Base-by-base conservation (phyloP, 2,329 filamentous ascomycete species). In the Colletotrichum ledebouriae region DNA sequence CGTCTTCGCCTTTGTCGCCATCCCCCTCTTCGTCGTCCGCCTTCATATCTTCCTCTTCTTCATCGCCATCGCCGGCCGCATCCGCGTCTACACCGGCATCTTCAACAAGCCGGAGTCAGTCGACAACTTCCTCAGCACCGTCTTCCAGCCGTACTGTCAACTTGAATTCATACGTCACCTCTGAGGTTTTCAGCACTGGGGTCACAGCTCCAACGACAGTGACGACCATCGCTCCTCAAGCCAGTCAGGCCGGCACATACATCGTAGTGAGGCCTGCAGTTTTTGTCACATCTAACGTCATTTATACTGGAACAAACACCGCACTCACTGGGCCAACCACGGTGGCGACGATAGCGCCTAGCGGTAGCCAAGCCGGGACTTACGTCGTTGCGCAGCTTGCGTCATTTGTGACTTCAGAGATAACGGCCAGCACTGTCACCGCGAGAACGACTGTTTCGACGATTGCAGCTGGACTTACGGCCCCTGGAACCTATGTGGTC, bases 261-360 rank as follows among this genome's bases (percentile, higher is more conserved):
- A 53, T 71, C 3, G 42, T 65, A 1, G 49, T 50, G 4, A 41
- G 47, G 20, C 59, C 69, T 2, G 44, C 37, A 5, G 34, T 61
- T 0, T 61, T 29, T 39, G 37, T 39, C 11, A 29, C 70, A 2
- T 59, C 70, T 4, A 46, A 17, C n/a, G 49, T 55, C 0, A n/a
- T 70, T 17, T 58, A 69, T 17, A 67, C 65, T 1, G 70, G 66
- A 11, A 58, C 46, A 2, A 42, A 56, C 5, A 67, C 59, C 2
- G 60, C 67, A 17, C n/a, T 59, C 44, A 70, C 66, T 1, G 46
- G 41, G 2, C 41, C 60, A 10, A 67, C 67, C 1, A 47, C 59
- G 10, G 41, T 69, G 2, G 57, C 69, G 0, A 71, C 70, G 2
- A 58, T 71, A 2, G 37, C 29, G 1, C 69, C 69, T 1, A 70